Evolutionary conservation across 768 basidiomycete species (phyloP), one percentile per base, ranked within the genome.

Genomic region (Tricholoma flavovirens): DNA sequence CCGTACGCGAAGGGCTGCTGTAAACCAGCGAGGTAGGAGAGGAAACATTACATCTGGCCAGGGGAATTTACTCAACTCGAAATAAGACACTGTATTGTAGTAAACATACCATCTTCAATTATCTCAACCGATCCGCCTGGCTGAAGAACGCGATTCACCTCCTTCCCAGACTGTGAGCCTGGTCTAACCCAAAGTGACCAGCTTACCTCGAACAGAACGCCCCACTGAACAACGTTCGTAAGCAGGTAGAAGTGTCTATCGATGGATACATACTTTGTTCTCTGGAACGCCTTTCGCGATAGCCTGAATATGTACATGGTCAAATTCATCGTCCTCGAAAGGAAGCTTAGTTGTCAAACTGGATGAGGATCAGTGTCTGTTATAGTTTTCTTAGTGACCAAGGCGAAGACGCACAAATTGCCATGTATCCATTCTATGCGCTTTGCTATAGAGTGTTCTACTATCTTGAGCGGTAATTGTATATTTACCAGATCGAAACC

Each of bases 281-380:
- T 90, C 89, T 5, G 87, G 87, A 29, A 90, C 81, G 14, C 81
- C 87, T 62, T 77, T 77, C 0, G 86, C 81, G 56, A 90, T 80
- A 50, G 74, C 72, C 57, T 81, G 77, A 51, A 90, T 80, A 61
- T 86, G 90, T n/a, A 91, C 82, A 66, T 87, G 82, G 67, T 91
- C 89, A 58, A 91, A 91, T 61, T 87, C 83, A 57, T 90, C 87
- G 54, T 90, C 89, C 14, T 90, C 87, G 64, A 90, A 91, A 0
- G 89, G 89, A 17, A 91, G 74, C 62, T 78, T 86, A 10, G 82
- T 88, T 48, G 88, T 87, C 62, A 91, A 69, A 67, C 88, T 90
- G 59, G 12, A 52, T 53, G 14, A 59, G 15, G 19, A n/a, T 33
- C 26, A 45, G 36, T 60, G 51, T 43, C 46, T 30, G 24, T 3